Evolutionary conservation across 2,329 filamentous ascomycete species (phyloP), one percentile per base, ranked within the genome.

Genomic region (Stromatinia cepivora): DNA sequence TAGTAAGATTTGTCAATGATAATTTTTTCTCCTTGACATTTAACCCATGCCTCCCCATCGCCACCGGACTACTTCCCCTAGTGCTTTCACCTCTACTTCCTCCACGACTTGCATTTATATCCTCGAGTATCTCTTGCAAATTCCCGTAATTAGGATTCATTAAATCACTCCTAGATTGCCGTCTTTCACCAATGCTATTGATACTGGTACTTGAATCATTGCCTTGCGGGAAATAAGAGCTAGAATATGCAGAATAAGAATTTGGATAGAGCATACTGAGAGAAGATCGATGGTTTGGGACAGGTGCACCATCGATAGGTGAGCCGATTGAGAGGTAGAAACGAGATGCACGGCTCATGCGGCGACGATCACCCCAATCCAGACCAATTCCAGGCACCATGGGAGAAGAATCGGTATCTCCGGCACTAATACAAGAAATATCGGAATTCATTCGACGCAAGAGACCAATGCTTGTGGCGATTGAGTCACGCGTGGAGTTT

Each of bases 361-460:
- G 46, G 20, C 25, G 22, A 25, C 50, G 48, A 45, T 31, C 68
- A 20, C 46, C 50, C 25, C 66, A 52, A 39, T 45, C 63, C 34
- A 58, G 42, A 53, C 28, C 39, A 25, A 62, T 69, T 62, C 31
- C 17, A 22, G 52, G 56, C 36, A 28, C 57, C 52, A 46, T 31
- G 5, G 34, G 58, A 46, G 62, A 39, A 36, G 56, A 48, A 50
- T 65, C 45, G 28, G 39, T 56, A 39, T 53, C 46, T 9, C 46
- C 61, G 4, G n/a, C 50, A 48, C 69, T 71, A 20, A 50, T 22
- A 11, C 28, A 42, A 34, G 63, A 68, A 4, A 71, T 39, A 15
- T 72, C 70, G 0, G 66, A 69, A 20, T 71, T 71, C 71, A 71
- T 72, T 22, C 67, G 70, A 15, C 67, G 67, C 5, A 71, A 36